Evolutionary conservation across 1,139 yeast species (phyloP).

Genomic region (Yamadazyma dushanensis): DNA sequence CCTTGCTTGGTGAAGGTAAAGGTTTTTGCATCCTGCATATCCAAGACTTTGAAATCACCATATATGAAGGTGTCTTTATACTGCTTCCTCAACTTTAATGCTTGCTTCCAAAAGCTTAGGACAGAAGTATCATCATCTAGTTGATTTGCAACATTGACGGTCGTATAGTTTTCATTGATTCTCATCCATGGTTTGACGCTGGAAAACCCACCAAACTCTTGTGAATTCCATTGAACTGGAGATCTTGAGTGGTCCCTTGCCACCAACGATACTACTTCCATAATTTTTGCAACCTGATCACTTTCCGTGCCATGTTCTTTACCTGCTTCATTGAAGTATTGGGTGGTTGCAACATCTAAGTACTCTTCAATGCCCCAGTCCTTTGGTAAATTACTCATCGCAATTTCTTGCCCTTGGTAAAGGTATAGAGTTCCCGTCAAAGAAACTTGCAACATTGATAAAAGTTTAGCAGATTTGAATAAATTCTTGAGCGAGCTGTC

Average conservation of each 20-base stretch:
- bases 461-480: conserved; percentile 42
- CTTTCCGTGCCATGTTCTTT: conserved; percentile 29
- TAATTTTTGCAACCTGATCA: conserved; percentile 23
- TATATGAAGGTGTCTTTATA: conserved; percentile 43
- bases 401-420: conserved; percentile 61
- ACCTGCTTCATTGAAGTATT: conserved; percentile 36
- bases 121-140: conserved; percentile 45
- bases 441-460: conserved; percentile 43
- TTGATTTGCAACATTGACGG: conserved; percentile 48
- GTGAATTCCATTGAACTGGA: conserved; percentile 56
- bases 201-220: conserved; percentile 49
- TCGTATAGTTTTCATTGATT: conserved; percentile 48
- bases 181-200: conserved; percentile 53
- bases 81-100: conserved; percentile 43
- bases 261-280: conserved; percentile 33
- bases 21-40: conserved; percentile 35
- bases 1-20: conserved; percentile 37
- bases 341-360: conserved; percentile 46
- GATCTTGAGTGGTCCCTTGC: conserved; percentile 56
- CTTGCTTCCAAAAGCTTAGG: conserved; percentile 42
- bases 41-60: conserved; percentile 47
- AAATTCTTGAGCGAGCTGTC: conserved; percentile 27
- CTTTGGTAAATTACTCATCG: conserved; percentile 47
- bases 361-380: conserved; percentile 51
- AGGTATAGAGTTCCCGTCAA: conserved; percentile 55